phyloP scores from a whole-genome alignment of 257 asterid genomes.

The Craterostigma plantagineum region DNA sequence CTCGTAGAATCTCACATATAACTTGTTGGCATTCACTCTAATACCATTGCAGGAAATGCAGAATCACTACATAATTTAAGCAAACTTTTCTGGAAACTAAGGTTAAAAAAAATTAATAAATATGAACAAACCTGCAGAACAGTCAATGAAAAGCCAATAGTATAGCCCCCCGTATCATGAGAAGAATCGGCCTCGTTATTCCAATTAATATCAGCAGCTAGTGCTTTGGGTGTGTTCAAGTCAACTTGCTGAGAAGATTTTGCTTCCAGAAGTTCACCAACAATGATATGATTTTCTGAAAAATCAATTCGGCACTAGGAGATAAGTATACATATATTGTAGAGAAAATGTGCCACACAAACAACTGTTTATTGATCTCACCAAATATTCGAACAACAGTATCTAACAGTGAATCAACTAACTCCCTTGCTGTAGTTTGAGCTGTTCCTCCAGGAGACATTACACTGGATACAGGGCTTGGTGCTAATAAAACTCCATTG shows the following conservation, averaged over 20 bases:
- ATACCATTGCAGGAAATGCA: constrained; percentile 9
- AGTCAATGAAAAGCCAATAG: constrained; percentile 71
- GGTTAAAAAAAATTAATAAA: too few species aligned
- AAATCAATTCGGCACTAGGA: constrained; percentile 11
- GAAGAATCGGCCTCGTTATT: constrained; percentile 68
- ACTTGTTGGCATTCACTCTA: constrained; percentile 99
- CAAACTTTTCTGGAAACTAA: too few species aligned
- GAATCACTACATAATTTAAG: constrained; percentile 3
- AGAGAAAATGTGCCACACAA: constrained; percentile 7
- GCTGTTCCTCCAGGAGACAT: constrained; percentile 81
- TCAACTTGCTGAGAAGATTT: constrained; percentile 73
- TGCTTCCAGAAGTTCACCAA: constrained; percentile 90
- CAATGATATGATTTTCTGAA: constrained; percentile 95
- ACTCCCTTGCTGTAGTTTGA: constrained; percentile 73
- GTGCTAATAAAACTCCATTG: constrained; percentile 51
- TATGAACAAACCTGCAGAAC: constrained; percentile 65
- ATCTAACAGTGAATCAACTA: constrained; percentile 77
- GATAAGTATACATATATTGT: constrained; percentile 10
- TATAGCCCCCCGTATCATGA: constrained; percentile 83
- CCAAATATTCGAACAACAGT: constrained; percentile 72
- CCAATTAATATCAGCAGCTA: constrained; percentile 64
- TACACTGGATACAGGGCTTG: constrained; percentile 60
- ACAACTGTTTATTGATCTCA: constrained; percentile 19
- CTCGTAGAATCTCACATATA: constrained; percentile 94
- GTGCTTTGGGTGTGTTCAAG: constrained; percentile 77